Evolutionary conservation across 208 protist species (phyloP).

Genomic region (Acanthamoeba divionensis): DNA sequence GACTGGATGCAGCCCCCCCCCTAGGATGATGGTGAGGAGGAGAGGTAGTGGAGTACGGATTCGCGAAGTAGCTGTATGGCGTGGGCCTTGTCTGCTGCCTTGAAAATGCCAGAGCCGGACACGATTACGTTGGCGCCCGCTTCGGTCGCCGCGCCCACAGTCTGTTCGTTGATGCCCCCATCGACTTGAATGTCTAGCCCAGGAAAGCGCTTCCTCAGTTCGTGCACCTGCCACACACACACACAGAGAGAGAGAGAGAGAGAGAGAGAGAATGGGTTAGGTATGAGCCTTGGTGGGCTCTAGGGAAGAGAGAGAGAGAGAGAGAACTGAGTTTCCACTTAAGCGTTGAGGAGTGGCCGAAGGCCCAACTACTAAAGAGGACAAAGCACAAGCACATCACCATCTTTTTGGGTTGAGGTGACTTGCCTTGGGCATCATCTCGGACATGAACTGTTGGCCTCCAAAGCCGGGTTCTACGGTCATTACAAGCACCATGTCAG

Average conservation of each 20-base stretch:
- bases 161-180: slow-evolving; percentile 93
- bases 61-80: no score
- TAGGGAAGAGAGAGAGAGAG: background rate
- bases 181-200: slow-evolving; percentile 97
- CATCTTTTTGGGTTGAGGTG: background rate
- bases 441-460: slow-evolving; percentile 96
- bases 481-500: slow-evolving; percentile 97
- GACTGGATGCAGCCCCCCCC: no score
- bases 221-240: slow-evolving; percentile 1
- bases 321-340: no score
- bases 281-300: no score
- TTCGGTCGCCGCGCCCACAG: slow-evolving; percentile 88
- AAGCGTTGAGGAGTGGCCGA: no score
- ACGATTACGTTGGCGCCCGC: slow-evolving; percentile 98
- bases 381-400: no score
- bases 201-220: slow-evolving; percentile 84
- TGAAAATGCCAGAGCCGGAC: slow-evolving; percentile 95
- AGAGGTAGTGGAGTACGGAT: no score
- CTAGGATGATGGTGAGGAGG: no score
- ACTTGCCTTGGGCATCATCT: slow-evolving; percentile 95
- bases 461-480: slow-evolving; percentile 99
- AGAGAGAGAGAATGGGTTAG: no score
- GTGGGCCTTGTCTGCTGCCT: no score
- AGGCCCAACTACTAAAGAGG: no score
- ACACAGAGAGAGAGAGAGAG: background rate